Conservation (phyloP, 208 protist species). For the Trypanosoma melophagium region DNA sequence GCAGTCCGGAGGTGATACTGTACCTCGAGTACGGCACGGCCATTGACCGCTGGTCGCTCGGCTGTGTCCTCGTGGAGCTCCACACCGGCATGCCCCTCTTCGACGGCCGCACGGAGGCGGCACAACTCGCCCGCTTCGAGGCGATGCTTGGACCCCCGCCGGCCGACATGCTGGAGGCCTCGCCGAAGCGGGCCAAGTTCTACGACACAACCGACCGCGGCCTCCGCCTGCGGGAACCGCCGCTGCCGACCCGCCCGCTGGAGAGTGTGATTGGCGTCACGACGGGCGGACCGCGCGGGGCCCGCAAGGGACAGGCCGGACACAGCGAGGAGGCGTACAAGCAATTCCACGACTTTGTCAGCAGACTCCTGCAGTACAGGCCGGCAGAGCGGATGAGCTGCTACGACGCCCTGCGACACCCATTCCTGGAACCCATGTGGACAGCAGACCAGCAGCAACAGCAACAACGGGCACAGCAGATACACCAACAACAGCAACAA, state of each 20-base stretch:
- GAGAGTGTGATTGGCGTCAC: constrained; percentile 39
- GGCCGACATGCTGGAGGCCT: constrained; percentile 55
- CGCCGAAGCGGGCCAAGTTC: constrained; percentile 56
- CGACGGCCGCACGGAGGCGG: constrained; percentile 91
- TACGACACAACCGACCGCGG: constrained; percentile 34
- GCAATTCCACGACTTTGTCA: constrained; percentile 69
- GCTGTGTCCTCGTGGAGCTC: constrained; percentile 98
- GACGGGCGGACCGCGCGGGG: constrained; percentile 46
- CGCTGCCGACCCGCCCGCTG: constrained; percentile 33
- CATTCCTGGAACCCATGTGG: constrained; percentile 59
- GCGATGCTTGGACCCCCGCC: constrained; percentile 76
- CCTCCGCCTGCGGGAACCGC: constrained; percentile 39
- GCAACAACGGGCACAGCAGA: neutral
- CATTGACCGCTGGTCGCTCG: constrained; percentile 99
- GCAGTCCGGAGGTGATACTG: constrained; percentile 97
- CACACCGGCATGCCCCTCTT: constrained; percentile 97
- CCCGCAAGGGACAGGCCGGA: constrained; percentile 34
- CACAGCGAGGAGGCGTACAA: constrained; percentile 49
- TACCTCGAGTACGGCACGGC: constrained; percentile 89
- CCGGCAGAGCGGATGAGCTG: constrained; percentile 75
- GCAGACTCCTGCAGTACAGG: constrained; percentile 48
- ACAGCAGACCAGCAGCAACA: constrained; percentile 32
- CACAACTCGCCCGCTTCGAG: constrained; percentile 94
- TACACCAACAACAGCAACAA: constrained; percentile 24
- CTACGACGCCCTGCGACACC: constrained; percentile 69